Percentiles rank a stretch among this genome's conserved stretches.
Evolutionary conservation across 345 rosid species (phyloP).

Genomic region (Noccaea caerulescens): DNA sequence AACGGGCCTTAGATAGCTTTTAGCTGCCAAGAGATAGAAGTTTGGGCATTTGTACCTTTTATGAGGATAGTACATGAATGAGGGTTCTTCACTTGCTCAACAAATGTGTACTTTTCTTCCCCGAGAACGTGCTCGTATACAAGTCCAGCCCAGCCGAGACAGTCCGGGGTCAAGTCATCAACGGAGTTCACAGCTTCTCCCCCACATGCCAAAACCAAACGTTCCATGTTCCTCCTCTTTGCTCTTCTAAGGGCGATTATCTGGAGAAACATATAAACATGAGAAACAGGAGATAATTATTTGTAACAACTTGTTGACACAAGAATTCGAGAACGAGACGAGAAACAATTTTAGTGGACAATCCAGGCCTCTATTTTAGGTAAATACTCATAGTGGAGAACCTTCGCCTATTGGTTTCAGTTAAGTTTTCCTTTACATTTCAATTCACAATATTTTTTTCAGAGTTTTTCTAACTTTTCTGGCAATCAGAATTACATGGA

Average conservation of each 20-base stretch:
- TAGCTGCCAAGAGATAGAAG: background rate
- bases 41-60: constrained; percentile 59
- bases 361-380: constrained; percentile 13
- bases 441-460: background rate
- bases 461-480: background rate
- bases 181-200: constrained; percentile 97
- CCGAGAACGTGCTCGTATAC: constrained; percentile 95
- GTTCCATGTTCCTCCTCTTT: constrained; percentile 98
- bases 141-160: constrained; percentile 98
- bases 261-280: constrained; percentile 47
- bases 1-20: background rate
- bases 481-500: background rate
- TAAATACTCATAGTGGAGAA: background rate
- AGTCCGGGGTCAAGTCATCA: constrained; percentile 81
- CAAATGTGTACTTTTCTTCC: constrained; percentile 95
- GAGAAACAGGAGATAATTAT: background rate
- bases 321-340: background rate
- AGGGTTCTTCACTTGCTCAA: constrained; percentile 93
- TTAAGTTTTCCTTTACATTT: constrained; percentile 1
- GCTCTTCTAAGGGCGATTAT: constrained; percentile 98
- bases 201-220: constrained; percentile 92
- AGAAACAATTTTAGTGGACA: constrained; percentile 7
- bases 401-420: background rate
- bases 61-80: constrained; percentile 89
- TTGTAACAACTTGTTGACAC: constrained; percentile 18